Conservation (phyloP, 768 basidiomycete species). For the Leccinum olivaceopallidum region DNA sequence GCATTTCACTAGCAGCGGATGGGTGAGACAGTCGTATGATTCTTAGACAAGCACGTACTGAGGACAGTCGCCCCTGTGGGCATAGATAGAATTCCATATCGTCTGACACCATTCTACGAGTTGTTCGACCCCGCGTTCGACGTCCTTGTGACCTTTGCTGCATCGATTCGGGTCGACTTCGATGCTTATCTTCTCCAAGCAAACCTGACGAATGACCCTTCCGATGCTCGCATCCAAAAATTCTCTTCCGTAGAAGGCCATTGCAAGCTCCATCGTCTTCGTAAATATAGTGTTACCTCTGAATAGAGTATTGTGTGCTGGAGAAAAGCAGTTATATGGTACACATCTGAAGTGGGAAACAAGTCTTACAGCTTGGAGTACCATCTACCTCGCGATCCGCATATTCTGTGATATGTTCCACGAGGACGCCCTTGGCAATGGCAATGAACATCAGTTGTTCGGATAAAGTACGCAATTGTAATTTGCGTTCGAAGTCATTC, state of each 20-base stretch:
- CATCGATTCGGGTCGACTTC: constrained; percentile 80
- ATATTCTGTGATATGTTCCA: constrained; percentile 69
- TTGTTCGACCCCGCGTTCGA: constrained; percentile 65
- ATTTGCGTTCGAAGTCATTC: constrained; percentile 62
- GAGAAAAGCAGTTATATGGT: constrained; percentile 1
- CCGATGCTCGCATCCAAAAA: constrained; percentile 86
- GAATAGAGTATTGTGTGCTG: constrained; percentile 78
- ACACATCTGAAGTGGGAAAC: neutral
- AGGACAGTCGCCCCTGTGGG: constrained; percentile 71
- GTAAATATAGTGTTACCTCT: constrained; percentile 67
- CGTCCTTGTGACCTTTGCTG: constrained; percentile 57
- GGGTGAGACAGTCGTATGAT: constrained; percentile 2
- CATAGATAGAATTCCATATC: constrained; percentile 82
- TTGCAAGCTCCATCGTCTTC: constrained; percentile 76
- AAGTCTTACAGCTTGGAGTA: constrained; percentile 58
- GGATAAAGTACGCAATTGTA: constrained; percentile 65
- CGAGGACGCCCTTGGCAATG: constrained; percentile 60
- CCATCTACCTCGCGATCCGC: constrained; percentile 71
- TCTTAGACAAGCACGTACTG: constrained; percentile 46
- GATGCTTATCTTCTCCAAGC: constrained; percentile 70
- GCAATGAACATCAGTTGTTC: constrained; percentile 67
- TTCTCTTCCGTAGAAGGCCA: constrained; percentile 77
- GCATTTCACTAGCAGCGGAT: constrained; percentile 59
- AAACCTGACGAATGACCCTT: constrained; percentile 63
- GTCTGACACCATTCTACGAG: constrained; percentile 78